Percentiles rank a stretch among this genome's conserved stretches.
These are phyloP conservation scores for Nemania abortiva DNA, from an alignment of 2,329 filamentous ascomycete species.

Conservation along the genomic window DNA sequence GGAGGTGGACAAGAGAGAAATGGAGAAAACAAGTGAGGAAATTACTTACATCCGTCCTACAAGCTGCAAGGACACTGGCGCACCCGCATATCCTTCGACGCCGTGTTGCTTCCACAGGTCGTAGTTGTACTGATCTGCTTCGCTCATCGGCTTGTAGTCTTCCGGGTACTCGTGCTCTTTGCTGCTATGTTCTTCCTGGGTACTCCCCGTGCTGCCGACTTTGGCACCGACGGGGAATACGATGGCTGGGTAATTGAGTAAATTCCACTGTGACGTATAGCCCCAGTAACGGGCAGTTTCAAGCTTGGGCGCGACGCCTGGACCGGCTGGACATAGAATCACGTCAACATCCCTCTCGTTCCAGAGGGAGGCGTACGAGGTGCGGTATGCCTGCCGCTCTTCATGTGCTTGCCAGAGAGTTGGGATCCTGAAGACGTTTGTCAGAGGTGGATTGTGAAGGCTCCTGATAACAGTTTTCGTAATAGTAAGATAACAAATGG, in stretches of 20 bases:
- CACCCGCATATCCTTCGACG: constrained; percentile 53
- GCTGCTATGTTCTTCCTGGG: constrained; percentile 16
- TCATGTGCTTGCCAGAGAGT: constrained; percentile 56
- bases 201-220: constrained; percentile 15
- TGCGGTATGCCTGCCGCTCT: constrained; percentile 57
- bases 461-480: background rate
- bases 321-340: constrained; percentile 70
- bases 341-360: constrained; percentile 66
- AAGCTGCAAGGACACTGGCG: constrained; percentile 57
- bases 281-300: constrained; percentile 68
- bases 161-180: constrained; percentile 39
- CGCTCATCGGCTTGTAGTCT: constrained; percentile 40
- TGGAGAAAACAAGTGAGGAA: background rate
- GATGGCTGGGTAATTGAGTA: constrained; percentile 74
- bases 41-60: constrained; percentile 50
- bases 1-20: too few species aligned
- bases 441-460: background rate
- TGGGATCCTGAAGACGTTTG: constrained; percentile 15
- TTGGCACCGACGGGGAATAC: constrained; percentile 66
- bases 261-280: constrained; percentile 75
- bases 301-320: constrained; percentile 58
- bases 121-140: constrained; percentile 44
- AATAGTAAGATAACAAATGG: background rate
- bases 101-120: constrained; percentile 53
- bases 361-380: constrained; percentile 55